Conservation (phyloP, 306 rosid genomes). For the Comarum palustre region DNA sequence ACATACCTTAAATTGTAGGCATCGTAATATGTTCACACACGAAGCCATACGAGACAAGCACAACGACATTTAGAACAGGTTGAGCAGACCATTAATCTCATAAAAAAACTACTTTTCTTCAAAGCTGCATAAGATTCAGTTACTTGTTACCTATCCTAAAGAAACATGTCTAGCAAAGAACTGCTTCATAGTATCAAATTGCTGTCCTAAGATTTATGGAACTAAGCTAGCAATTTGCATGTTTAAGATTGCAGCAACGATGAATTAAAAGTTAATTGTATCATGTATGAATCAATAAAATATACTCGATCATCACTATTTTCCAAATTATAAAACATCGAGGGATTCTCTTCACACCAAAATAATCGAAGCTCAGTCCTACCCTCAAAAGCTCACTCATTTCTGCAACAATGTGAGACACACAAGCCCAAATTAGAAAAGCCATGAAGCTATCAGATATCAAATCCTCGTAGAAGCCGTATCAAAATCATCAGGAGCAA, state of each 20-base stretch:
- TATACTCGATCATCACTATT: not conserved
- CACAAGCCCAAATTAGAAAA: not conserved
- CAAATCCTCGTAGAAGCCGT: conserved; percentile 67
- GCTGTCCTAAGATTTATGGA: not conserved
- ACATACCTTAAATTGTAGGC: not conserved
- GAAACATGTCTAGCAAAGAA: not conserved
- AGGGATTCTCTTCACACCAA: not conserved
- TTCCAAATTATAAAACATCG: not conserved
- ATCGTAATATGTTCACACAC: not conserved
- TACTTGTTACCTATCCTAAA: not conserved
- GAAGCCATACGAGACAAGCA: not conserved
- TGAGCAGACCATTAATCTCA: not conserved
- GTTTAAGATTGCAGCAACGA: not conserved
- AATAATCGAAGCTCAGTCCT: not conserved
- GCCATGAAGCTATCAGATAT: conserved; percentile 38
- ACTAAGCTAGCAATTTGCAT: not conserved
- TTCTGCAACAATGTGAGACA: not conserved
- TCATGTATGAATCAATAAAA: not conserved
- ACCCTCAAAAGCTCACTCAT: not conserved
- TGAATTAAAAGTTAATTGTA: not conserved
- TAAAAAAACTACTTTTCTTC: not conserved
- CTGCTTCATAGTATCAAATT: not conserved
- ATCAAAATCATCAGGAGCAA: conserved; percentile 96
- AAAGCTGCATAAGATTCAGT: not conserved
- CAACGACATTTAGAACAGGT: not conserved